Conservation (phyloP, 2,329 filamentous ascomycete species). For the Fusarium papillatum region DNA sequence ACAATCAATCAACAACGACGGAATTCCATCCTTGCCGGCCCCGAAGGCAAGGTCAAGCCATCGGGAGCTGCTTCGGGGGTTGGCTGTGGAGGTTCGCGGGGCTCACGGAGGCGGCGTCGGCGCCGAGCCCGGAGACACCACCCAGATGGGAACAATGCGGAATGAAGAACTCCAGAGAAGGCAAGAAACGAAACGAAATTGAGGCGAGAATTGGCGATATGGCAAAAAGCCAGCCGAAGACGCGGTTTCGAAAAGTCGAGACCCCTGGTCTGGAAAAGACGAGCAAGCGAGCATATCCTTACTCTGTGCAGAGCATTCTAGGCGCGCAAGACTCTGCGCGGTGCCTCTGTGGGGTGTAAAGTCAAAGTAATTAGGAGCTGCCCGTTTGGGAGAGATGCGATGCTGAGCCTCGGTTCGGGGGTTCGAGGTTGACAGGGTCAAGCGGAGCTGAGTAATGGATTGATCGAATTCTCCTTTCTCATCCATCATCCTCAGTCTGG, state of each 20-base stretch:
- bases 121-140: constrained; percentile 2
- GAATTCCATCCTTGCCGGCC: constrained; percentile 10
- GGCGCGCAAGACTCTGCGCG: constrained; percentile 7
- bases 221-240: constrained; percentile 1
- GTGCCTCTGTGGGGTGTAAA: constrained; percentile 28
- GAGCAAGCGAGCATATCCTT: background rate
- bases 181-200: constrained; percentile 1
- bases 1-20: constrained; percentile 4
- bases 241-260: constrained; percentile 7
- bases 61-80: constrained; percentile 3
- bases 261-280: constrained; percentile 2
- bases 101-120: constrained; percentile 15
- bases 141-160: constrained; percentile 8
- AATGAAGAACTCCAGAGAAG: background rate
- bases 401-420: constrained; percentile 30
- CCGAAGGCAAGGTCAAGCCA: background rate
- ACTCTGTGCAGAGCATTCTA: constrained; percentile 4
- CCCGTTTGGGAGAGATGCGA: constrained; percentile 7
- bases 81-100: constrained; percentile 9
- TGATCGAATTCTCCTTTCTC: constrained; percentile 5
- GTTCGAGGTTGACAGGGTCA: constrained; percentile 8
- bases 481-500: constrained; percentile 20
- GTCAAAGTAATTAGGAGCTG: constrained; percentile 15
- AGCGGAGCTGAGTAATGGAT: constrained; percentile 19
- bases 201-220: background rate